Evolutionary conservation across 345 rosid species (phyloP).

Genomic region (Eucalyptus sideroxylon): DNA sequence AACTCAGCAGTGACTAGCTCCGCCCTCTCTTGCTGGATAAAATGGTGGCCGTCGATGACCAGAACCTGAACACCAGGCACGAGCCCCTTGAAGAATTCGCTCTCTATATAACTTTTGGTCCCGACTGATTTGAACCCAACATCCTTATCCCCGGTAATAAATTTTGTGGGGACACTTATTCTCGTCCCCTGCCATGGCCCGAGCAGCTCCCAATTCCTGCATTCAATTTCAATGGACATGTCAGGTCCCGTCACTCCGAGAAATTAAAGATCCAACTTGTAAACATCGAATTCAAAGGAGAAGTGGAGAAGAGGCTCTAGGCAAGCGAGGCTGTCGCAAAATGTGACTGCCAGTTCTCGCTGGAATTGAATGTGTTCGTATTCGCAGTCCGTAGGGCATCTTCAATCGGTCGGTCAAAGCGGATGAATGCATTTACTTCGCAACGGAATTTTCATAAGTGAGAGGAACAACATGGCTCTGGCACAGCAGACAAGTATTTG

Average conservation of each 20-base stretch:
- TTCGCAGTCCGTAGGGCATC: neutral
- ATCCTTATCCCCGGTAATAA: constrained; percentile 2
- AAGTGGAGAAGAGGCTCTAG: neutral
- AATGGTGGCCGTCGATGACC: constrained; percentile 7
- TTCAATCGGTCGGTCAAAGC: neutral
- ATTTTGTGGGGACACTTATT: constrained; percentile 4
- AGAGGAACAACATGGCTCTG: neutral
- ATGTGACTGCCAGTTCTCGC: neutral
- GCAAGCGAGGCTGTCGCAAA: neutral
- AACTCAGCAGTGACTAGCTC: neutral
- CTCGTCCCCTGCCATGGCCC: constrained; percentile 9
- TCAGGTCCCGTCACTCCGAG: neutral
- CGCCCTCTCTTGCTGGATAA: constrained; percentile 10
- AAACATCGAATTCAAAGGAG: neutral
- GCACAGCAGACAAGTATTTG: neutral
- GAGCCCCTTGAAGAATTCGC: neutral
- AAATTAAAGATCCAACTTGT: neutral
- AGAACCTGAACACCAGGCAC: constrained; percentile 5
- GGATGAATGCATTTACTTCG: neutral
- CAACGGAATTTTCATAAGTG: neutral
- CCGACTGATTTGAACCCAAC: neutral
- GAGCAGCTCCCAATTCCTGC: constrained; percentile 5
- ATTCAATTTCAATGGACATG: neutral
- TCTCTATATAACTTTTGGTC: neutral
- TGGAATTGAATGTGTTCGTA: neutral